Evolutionary conservation across 2,329 filamentous ascomycete species (phyloP).

Genomic region (Hirsutella thompsonii): DNA sequence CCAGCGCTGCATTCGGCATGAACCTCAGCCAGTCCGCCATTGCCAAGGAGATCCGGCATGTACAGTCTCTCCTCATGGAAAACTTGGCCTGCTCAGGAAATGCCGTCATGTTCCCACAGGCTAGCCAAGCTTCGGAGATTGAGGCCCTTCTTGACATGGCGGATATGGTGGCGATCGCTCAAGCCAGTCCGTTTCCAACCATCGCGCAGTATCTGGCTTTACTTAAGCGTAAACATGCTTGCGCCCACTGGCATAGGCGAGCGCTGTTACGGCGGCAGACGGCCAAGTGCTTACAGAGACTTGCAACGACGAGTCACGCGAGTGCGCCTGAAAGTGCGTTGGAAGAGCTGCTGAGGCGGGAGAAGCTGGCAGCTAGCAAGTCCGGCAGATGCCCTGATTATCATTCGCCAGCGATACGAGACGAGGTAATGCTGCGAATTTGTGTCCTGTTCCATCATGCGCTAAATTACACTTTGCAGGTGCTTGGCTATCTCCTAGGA

Average conservation of each 20-base stretch:
- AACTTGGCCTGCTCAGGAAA: not conserved
- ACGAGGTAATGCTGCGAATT: constrained; percentile 20
- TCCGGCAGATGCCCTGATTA: constrained; percentile 16
- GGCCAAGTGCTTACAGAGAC: constrained; percentile 8
- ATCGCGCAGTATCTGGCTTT: constrained; percentile 10
- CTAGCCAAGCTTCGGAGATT: constrained; percentile 7
- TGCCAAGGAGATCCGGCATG: constrained; percentile 5
- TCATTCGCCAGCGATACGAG: constrained; percentile 17
- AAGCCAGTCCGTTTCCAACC: constrained; percentile 10
- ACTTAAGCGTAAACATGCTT: constrained; percentile 12
- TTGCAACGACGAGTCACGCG: constrained; percentile 3
- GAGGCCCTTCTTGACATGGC: constrained; percentile 11
- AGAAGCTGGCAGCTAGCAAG: constrained; percentile 17
- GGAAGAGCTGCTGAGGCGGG: constrained; percentile 21
- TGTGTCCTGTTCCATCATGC: not conserved
- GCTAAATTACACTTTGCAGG: constrained; percentile 4
- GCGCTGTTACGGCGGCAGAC: constrained; percentile 10
- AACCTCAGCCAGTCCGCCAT: constrained; percentile 10
- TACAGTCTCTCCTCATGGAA: constrained; percentile 1
- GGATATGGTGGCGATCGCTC: constrained; percentile 13
- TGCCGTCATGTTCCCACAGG: constrained; percentile 7
- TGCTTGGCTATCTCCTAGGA: constrained; percentile 15
- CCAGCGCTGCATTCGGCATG: constrained; percentile 19
- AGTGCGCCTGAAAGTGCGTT: constrained; percentile 10
- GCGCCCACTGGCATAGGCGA: constrained; percentile 12